Conservation (phyloP, 176 grass and related monocot species). For the Canna indica region DNA sequence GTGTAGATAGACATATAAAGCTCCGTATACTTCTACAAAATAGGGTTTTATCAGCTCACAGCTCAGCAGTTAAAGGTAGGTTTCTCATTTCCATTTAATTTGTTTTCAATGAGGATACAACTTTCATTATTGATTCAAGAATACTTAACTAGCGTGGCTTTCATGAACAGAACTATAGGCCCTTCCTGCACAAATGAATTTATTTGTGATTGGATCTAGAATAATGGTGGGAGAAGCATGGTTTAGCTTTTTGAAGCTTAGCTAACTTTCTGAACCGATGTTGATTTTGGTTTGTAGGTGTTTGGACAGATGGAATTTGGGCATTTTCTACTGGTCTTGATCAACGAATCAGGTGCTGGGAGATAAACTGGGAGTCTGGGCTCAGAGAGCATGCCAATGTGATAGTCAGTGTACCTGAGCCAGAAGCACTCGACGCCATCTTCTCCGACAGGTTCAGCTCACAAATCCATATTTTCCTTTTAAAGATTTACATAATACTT, state of each 20-base stretch:
- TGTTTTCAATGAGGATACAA: no score
- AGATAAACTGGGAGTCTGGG: conserved; percentile 20
- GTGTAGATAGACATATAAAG: conserved; percentile 9
- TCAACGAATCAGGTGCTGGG: conserved; percentile 84
- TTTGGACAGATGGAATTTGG: conserved; percentile 81
- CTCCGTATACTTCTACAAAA: conserved; percentile 39
- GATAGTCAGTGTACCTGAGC: conserved; percentile 82
- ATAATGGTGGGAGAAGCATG: not conserved
- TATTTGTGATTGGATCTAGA: no score
- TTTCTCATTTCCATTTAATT: not conserved
- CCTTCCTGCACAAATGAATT: not conserved
- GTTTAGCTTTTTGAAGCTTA: not conserved
- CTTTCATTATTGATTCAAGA: not conserved
- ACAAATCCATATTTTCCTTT: not conserved
- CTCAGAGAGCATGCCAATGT: conserved; percentile 44
- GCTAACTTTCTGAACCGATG: not conserved
- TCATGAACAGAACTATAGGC: not conserved
- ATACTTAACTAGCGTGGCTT: not conserved
- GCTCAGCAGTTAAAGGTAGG: conserved; percentile 87
- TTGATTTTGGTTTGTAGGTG: conserved; percentile 30
- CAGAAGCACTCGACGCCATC: conserved; percentile 68
- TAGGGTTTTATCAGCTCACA: conserved; percentile 48
- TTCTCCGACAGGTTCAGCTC: conserved; percentile 33
- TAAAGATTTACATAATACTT: not conserved
- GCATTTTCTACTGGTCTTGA: conserved; percentile 80